Base-by-base conservation (phyloP, 768 basidiomycete genomes). In the Zangia roseola region DNA sequence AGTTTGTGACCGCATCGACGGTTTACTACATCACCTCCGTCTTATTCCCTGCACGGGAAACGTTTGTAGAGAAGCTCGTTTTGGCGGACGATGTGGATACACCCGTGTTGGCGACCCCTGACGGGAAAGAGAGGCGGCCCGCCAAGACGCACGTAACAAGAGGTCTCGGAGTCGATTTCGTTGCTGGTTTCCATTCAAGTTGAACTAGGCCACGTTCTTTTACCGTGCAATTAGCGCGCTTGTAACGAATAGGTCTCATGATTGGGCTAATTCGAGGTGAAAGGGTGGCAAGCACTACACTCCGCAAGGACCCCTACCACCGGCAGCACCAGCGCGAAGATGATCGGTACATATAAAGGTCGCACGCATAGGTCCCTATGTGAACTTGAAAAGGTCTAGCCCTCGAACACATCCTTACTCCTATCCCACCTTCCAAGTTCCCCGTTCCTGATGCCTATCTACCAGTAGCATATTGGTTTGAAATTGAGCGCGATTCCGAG, bases 11-110 rank as follows among this genome's bases (percentile, higher is more conserved):
- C 5, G 52, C 62, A 12, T 67, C 55, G 5, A 28, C 43, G 36
- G 55, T 67, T 16, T 64, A 67, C 51, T 65, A 67, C 25, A 16
- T 43, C 45, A 48, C 64, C n/a, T 65, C 62, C 16, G 39, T 50
- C 36, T 31, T 57, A 16, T 60, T 69, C 38, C 58, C 64, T 34
- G 55, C 67, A 21, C 53, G 45, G 34, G 56, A 58, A 36, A 67
- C 60, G 6, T 67, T 57, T 36, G 55, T 64, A n/a, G 55, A 58
- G 30, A 49, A 55, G 19, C 62, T 60, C 26, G 51, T 69, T 40
- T 57, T 55, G 1, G 59, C 54, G 14, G 56, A 67, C 20, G 62
- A 57, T 19, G 24, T 23, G 20, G 38, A 35, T 31, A 26, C 26
- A 21, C 28, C 37, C 20, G 19, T 17, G 37, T 14, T n/a, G 38